A percentile compares a stretch with the other conserved stretches of the same genome.
Conservation (phyloP, 1,284 basidiomycete genomes). For the Mrakiaceae sp. region DNA sequence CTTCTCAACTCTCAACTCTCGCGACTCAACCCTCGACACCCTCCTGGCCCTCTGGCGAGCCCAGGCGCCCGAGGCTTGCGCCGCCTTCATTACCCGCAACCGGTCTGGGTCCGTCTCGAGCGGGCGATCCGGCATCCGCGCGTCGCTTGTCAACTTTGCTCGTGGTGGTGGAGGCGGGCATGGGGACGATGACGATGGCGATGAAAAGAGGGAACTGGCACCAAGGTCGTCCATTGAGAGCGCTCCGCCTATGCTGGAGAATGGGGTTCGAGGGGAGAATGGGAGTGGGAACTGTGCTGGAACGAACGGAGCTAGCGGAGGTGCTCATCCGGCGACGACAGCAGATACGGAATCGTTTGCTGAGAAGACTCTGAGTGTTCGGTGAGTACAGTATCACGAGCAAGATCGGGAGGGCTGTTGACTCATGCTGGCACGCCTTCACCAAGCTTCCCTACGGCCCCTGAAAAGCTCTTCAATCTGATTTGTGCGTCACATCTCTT, state of each 20-base stretch:
- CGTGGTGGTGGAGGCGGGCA: not conserved
- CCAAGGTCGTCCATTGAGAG: not conserved
- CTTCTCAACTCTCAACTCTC: conserved; percentile 20
- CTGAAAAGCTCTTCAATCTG: conserved; percentile 21
- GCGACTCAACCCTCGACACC: conserved; percentile 20
- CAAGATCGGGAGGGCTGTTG: not conserved
- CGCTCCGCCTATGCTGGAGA: not conserved
- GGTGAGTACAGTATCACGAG: conserved; percentile 5
- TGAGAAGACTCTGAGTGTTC: conserved; percentile 16
- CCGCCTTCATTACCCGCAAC: conserved; percentile 1
- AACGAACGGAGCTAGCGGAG: too few species aligned
- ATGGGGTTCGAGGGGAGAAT: not conserved
- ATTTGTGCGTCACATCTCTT: too few species aligned
- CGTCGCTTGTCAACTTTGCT: not conserved
- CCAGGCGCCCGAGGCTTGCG: conserved; percentile 16
- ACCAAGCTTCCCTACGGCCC: conserved; percentile 17
- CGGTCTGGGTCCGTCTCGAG: not conserved
- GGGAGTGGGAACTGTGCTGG: not conserved
- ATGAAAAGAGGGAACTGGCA: not conserved
- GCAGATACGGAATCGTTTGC: conserved; percentile 18
- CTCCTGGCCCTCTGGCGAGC: conserved; percentile 17
- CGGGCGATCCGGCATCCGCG: not conserved
- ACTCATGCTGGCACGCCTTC: not conserved
- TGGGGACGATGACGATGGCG: not conserved
- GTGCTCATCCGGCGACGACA: conserved; percentile 16